These are phyloP conservation scores for Mangifera indica DNA, from an alignment of 345 rosid species.

Conservation along the genomic window DNA sequence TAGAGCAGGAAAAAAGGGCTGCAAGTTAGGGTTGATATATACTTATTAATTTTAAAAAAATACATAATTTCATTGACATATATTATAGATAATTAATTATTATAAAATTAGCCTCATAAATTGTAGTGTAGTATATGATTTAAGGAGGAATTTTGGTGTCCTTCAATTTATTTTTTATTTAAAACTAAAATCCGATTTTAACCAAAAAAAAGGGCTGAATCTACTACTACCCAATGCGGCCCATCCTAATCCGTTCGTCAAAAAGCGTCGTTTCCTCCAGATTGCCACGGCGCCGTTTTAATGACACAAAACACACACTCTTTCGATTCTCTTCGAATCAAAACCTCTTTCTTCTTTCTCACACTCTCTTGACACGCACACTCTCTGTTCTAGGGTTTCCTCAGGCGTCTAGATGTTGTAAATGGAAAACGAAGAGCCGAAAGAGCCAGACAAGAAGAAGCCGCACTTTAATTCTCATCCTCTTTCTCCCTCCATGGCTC, in stretches of 20 bases:
- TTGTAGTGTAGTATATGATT: too few species aligned
- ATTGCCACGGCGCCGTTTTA: background rate
- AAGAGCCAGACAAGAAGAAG: constrained; percentile 69
- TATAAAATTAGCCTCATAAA: too few species aligned
- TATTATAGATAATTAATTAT: too few species aligned
- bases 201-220: background rate
- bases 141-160: too few species aligned
- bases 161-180: too few species aligned
- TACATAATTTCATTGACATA: too few species aligned
- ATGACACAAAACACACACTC: too few species aligned
- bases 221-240: background rate
- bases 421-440: constrained; percentile 62
- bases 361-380: background rate
- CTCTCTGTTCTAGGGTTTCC: constrained; percentile 7
- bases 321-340: background rate
- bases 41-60: too few species aligned
- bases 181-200: too few species aligned
- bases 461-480: constrained; percentile 44
- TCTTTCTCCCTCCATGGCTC: constrained; percentile 49
- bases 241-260: too few species aligned
- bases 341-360: background rate
- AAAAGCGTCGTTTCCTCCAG: background rate
- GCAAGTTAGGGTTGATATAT: too few species aligned
- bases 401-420: constrained; percentile 9
- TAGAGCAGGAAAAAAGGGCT: too few species aligned